These are phyloP conservation scores for Yamadazyma akitaensis DNA, from an alignment of 805 yeast genomes.

Conservation along the genomic window DNA sequence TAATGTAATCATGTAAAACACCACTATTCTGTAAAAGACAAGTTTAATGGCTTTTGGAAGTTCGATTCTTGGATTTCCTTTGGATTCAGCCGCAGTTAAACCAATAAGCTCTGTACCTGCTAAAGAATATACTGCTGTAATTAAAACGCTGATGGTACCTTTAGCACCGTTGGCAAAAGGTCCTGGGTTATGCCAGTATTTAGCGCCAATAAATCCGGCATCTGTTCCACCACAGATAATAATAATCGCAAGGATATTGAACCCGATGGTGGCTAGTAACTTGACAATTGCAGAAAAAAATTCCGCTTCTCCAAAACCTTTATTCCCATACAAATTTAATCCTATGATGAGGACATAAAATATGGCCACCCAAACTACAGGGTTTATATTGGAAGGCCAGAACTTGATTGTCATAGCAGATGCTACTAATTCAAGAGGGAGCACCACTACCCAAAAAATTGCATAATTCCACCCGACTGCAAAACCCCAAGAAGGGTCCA, in stretches of 20 bases:
- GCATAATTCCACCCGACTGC: conserved; percentile 47
- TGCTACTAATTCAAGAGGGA: conserved; percentile 43
- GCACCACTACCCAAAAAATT: conserved; percentile 41
- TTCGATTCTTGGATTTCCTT: conserved; percentile 35
- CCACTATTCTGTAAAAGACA: conserved; percentile 40
- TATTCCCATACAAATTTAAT: conserved; percentile 33
- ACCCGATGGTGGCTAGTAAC: conserved; percentile 38
- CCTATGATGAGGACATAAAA: conserved; percentile 35
- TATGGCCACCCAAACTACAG: conserved; percentile 41
- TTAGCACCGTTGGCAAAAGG: conserved; percentile 41
- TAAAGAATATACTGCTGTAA: conserved; percentile 41
- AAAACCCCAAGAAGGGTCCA: conserved; percentile 44
- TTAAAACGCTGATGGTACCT: conserved; percentile 36
- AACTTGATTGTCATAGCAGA: conserved; percentile 38
- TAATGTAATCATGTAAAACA: conserved; percentile 40
- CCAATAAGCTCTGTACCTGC: conserved; percentile 44
- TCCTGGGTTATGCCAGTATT: conserved; percentile 36
- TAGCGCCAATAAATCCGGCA: conserved; percentile 36
- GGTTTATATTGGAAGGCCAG: conserved; percentile 37
- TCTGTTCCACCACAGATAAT: conserved; percentile 42
- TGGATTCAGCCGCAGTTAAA: conserved; percentile 37
- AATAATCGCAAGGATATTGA: conserved; percentile 37
- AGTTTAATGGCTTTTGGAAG: conserved; percentile 42
- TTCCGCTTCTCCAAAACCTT: conserved; percentile 39
- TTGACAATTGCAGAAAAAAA: conserved; percentile 34